These are phyloP conservation scores for Hemileccinum impolitum DNA, from an alignment of 768 basidiomycete species.

Conservation along the genomic window DNA sequence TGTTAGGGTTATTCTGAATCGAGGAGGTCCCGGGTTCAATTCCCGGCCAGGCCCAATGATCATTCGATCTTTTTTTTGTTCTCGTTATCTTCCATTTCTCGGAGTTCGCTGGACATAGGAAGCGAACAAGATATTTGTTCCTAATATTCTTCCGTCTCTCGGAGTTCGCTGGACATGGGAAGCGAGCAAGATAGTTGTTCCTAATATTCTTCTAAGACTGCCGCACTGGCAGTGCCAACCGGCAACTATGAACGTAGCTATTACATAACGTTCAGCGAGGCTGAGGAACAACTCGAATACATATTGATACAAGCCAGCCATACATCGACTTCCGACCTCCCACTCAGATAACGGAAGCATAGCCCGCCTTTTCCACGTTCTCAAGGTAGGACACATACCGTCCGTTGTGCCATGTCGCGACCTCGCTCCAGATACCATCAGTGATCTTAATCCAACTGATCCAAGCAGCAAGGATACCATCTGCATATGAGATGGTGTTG, in stretches of 20 bases:
- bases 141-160: background rate
- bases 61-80: background rate
- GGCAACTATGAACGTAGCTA: too few species aligned
- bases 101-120: background rate
- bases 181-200: too few species aligned
- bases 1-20: conserved; percentile 44
- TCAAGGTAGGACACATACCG: conserved; percentile 36
- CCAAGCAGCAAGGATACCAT: conserved; percentile 32
- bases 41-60: conserved; percentile 64
- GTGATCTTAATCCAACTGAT: conserved; percentile 35
- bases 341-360: conserved; percentile 17
- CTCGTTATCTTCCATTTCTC: background rate
- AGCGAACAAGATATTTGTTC: too few species aligned
- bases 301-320: conserved; percentile 1
- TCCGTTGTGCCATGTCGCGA: conserved; percentile 37
- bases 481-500: conserved; percentile 33
- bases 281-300: too few species aligned
- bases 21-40: conserved; percentile 90
- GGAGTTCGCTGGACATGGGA: background rate
- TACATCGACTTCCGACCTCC: background rate
- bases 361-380: conserved; percentile 29
- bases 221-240: too few species aligned
- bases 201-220: too few species aligned
- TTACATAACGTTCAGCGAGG: too few species aligned
- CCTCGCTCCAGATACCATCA: conserved; percentile 32